Conservation (phyloP, 148 eudicot genomes). For the Amaranthus palmeri region DNA sequence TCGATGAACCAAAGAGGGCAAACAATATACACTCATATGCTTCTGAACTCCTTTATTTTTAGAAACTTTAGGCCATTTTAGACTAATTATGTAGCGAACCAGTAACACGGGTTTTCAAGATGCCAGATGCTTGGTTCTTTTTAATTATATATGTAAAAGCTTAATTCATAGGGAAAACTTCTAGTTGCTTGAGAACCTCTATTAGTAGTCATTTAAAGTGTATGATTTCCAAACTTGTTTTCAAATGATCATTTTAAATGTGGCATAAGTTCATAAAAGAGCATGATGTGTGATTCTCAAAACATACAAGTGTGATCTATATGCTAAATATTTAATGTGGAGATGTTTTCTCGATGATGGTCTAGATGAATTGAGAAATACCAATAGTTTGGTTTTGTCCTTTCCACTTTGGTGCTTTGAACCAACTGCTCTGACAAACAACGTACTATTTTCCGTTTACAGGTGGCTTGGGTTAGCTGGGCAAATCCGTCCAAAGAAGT, state of each 20-base stretch:
- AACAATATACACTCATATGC: too few species aligned
- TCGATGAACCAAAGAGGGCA: too few species aligned
- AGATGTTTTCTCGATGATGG: neutral
- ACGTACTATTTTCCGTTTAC: slow-evolving; percentile 7
- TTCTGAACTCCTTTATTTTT: too few species aligned
- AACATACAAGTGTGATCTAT: too few species aligned
- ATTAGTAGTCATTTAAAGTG: too few species aligned
- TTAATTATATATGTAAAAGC: neutral
- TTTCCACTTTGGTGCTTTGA: neutral
- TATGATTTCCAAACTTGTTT: too few species aligned
- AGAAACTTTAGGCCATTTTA: too few species aligned
- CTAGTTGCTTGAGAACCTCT: neutral
- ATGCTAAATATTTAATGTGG: too few species aligned
- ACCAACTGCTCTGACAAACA: neutral
- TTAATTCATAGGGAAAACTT: neutral
- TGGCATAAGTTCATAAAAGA: too few species aligned
- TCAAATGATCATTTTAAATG: too few species aligned
- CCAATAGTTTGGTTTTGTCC: neutral
- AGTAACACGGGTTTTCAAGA: neutral
- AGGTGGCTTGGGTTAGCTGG: slow-evolving; percentile 82
- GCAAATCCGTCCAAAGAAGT: slow-evolving; percentile 71
- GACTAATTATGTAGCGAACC: too few species aligned
- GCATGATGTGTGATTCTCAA: too few species aligned
- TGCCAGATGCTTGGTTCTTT: neutral
- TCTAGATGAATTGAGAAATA: slow-evolving; percentile 4